Evolutionary conservation across 495 filamentous ascomycete species (phyloP).

Genomic region (Neurospora sp.): DNA sequence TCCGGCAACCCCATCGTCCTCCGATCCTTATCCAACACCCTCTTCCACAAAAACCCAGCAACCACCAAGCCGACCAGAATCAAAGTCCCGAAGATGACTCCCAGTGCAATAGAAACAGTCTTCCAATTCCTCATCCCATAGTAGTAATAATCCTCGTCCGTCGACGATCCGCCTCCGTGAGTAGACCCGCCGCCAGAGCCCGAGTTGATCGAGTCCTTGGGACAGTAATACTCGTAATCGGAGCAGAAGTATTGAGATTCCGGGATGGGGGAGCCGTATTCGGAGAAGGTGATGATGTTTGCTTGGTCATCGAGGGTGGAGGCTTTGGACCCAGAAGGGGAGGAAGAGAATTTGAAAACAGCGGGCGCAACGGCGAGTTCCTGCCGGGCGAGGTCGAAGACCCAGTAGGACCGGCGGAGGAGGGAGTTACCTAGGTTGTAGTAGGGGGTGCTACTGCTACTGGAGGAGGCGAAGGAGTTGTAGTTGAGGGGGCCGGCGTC

Average conservation of each 20-base stretch:
- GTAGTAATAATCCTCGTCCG: not conserved
- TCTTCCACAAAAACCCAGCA: not conserved
- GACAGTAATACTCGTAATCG: not conserved
- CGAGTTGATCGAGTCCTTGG: not conserved
- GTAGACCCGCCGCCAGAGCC: not conserved
- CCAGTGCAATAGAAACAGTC: not conserved
- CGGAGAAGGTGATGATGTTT: conserved; percentile 20
- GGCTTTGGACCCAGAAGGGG: conserved; percentile 23
- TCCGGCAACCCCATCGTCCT: not conserved
- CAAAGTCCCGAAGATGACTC: not conserved
- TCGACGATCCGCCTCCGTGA: not conserved
- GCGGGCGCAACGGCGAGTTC: conserved; percentile 68
- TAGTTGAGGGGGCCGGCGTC: not conserved
- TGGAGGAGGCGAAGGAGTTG: not conserved
- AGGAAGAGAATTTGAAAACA: conserved; percentile 50
- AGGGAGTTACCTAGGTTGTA: conserved; percentile 73
- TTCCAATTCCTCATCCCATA: not conserved
- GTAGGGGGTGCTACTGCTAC: conserved; percentile 40
- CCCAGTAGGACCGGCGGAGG: conserved; percentile 71
- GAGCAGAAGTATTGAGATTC: conserved; percentile 11
- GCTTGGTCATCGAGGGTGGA: conserved; percentile 7
- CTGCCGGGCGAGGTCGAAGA: conserved; percentile 71
- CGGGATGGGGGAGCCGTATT: conserved; percentile 18
- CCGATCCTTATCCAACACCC: not conserved
- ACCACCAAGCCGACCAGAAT: not conserved